phyloP scores from a whole-genome alignment of 331 rosid species.

The Arachis monticola region DNA sequence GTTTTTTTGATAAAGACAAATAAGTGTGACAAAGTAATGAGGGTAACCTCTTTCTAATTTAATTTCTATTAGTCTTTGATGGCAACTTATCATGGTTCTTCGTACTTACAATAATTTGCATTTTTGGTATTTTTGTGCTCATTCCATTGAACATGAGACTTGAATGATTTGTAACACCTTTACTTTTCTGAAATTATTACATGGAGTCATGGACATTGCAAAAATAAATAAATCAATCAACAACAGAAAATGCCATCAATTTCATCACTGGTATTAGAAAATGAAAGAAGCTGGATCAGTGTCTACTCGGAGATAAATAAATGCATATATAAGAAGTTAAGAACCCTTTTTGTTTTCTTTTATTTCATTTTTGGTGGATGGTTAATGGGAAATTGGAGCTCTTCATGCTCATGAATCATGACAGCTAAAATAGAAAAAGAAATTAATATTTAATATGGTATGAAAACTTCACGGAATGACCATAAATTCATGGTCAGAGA shows the following conservation, averaged over 20 bases:
- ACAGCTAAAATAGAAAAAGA: neutral
- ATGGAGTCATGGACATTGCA: neutral
- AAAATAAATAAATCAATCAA: neutral
- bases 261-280: too few relatives aligned
- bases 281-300: too few relatives aligned
- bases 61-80: neutral
- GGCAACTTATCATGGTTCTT: neutral
- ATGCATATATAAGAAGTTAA: too few relatives aligned
- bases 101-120: neutral
- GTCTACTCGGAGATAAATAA: too few relatives aligned
- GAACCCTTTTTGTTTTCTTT: neutral
- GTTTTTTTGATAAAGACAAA: neutral
- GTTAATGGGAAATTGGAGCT: neutral
- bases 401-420: neutral
- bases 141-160: neutral
- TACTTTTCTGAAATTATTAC: neutral
- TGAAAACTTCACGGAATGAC: neutral
- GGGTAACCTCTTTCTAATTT: neutral
- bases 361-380: neutral
- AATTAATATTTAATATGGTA: neutral
- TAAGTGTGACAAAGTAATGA: neutral
- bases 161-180: slow-evolving; percentile 2
- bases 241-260: too few relatives aligned
- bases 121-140: neutral
- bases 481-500: neutral